phyloP scores from a whole-genome alignment of 805 yeast genomes.

The Candida silvicultrix region DNA sequence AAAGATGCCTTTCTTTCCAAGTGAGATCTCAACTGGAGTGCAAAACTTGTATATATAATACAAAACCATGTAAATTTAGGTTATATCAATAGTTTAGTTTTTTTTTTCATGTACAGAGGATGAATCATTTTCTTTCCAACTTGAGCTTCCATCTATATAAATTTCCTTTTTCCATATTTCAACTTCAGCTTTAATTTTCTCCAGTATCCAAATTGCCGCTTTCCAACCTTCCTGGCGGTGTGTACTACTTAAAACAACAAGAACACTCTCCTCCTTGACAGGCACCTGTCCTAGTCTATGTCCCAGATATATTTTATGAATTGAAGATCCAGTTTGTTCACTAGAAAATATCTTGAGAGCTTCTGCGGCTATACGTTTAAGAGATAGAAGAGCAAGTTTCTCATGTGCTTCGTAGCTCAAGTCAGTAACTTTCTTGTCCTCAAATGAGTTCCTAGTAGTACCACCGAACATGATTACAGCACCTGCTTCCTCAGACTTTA shows the following conservation, averaged over 20 bases:
- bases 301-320: slow-evolving; percentile 32
- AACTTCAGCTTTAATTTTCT: slow-evolving; percentile 34
- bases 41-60: background rate
- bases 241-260: slow-evolving; percentile 36
- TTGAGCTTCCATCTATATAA: slow-evolving; percentile 32
- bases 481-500: slow-evolving; percentile 37
- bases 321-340: slow-evolving; percentile 10
- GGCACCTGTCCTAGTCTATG: slow-evolving; percentile 46
- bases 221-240: slow-evolving; percentile 45
- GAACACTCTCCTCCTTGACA: slow-evolving; percentile 38
- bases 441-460: slow-evolving; percentile 39
- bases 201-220: slow-evolving; percentile 38
- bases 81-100: no score
- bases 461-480: slow-evolving; percentile 46
- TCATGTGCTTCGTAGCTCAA: slow-evolving; percentile 41
- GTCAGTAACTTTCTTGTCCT: slow-evolving; percentile 31
- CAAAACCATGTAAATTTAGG: background rate
- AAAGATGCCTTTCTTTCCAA: slow-evolving; percentile 38
- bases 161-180: slow-evolving; percentile 49
- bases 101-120: slow-evolving; percentile 8
- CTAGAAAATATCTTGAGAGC: slow-evolving; percentile 24
- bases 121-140: slow-evolving; percentile 39
- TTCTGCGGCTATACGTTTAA: slow-evolving; percentile 27
- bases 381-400: slow-evolving; percentile 33
- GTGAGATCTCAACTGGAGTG: background rate